Evolutionary conservation across 2,329 filamentous ascomycete genomes (phyloP).

Genomic region (Nakataea oryzae): DNA sequence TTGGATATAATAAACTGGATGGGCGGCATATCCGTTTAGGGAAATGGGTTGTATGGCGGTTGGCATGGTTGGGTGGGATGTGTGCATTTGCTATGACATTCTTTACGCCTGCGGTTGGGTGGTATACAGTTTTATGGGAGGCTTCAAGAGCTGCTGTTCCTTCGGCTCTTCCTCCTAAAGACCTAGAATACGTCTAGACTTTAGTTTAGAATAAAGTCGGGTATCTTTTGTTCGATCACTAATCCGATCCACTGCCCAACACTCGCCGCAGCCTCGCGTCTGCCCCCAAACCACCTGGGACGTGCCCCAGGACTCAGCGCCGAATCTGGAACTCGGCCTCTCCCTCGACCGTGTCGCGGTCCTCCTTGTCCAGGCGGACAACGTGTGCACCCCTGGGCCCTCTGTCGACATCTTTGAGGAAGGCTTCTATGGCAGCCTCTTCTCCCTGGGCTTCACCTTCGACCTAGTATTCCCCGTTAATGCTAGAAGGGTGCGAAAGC

Average conservation of each 20-base stretch:
- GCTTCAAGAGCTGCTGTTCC: not conserved
- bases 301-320: conserved; percentile 14
- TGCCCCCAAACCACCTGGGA: not conserved
- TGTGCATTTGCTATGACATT: not conserved
- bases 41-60: not conserved
- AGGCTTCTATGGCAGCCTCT: conserved; percentile 51
- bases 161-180: not conserved
- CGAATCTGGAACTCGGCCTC: conserved; percentile 58
- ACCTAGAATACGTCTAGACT: not conserved
- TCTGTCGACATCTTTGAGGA: conserved; percentile 64
- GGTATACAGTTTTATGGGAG: not conserved
- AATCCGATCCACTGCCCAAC: not conserved
- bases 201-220: not conserved
- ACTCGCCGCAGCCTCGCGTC: not conserved
- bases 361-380: conserved; percentile 59
- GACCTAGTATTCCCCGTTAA: conserved; percentile 61
- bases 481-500: not conserved
- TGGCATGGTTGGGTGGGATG: not conserved
- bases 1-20: not conserved
- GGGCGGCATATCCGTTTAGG: not conserved
- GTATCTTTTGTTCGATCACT: not conserved
- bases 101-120: not conserved
- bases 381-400: conserved; percentile 68
- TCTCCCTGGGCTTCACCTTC: conserved; percentile 81
- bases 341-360: conserved; percentile 52